Evolutionary conservation across 1,284 basidiomycete genomes (phyloP).

Genomic region (Cryptococcus deneoformans): DNA sequence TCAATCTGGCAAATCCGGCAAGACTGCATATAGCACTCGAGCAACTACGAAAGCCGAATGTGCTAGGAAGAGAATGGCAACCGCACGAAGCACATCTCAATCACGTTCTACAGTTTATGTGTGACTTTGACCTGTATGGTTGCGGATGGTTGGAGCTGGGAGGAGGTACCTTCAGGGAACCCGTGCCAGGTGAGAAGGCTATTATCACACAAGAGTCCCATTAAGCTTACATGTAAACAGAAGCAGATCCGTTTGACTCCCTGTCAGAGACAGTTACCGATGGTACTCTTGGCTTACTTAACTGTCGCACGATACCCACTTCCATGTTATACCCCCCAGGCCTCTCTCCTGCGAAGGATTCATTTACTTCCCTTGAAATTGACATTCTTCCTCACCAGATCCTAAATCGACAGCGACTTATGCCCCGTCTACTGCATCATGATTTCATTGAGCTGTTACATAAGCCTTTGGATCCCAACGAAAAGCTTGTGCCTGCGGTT

Average conservation of each 20-base stretch:
- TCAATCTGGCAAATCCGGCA: slow-evolving; percentile 70
- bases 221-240: slow-evolving; percentile 12
- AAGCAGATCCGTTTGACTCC: slow-evolving; percentile 35
- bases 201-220: not conserved
- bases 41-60: slow-evolving; percentile 72
- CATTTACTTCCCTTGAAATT: slow-evolving; percentile 73
- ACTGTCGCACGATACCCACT: slow-evolving; percentile 27
- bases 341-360: slow-evolving; percentile 61
- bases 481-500: slow-evolving; percentile 82
- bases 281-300: slow-evolving; percentile 24
- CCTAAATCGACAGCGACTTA: slow-evolving; percentile 70
- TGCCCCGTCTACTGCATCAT: slow-evolving; percentile 70
- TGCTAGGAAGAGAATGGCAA: slow-evolving; percentile 73
- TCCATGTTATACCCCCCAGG: slow-evolving; percentile 35
- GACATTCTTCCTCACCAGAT: slow-evolving; percentile 80
- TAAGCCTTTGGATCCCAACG: slow-evolving; percentile 55
- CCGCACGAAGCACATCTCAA: slow-evolving; percentile 88
- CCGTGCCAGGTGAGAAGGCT: slow-evolving; percentile 49
- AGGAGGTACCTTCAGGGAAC: slow-evolving; percentile 54
- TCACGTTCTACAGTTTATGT: slow-evolving; percentile 88
- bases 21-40: slow-evolving; percentile 66
- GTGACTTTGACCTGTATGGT: slow-evolving; percentile 92
- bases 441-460: slow-evolving; percentile 62
- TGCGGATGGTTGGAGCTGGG: slow-evolving; percentile 79
- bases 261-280: slow-evolving; percentile 12